Base-by-base conservation (phyloP, 2,329 filamentous ascomycete genomes). In the Fusarium duplospermum region DNA sequence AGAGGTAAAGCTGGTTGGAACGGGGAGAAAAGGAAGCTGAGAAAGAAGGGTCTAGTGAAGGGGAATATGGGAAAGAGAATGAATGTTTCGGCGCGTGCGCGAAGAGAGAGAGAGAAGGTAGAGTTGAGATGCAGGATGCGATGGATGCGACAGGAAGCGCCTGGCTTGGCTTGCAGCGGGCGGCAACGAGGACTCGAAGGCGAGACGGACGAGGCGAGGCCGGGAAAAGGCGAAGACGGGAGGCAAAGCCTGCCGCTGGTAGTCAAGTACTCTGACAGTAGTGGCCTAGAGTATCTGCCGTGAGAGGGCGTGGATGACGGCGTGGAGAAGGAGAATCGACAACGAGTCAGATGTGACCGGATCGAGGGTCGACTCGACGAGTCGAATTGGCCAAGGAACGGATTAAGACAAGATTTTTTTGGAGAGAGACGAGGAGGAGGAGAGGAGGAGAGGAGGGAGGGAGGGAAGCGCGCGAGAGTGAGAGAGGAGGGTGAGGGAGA, bases 321-420 rank as follows among this genome's bases (percentile, higher is more conserved):
- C 65, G 70, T 75, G 67, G 66, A 71, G 67, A 77, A 71, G n/a
- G 61, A 69, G 24, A 68, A 66, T 69, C 67, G 57, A 67, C 58
- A 59, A 68, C 76, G 75, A 76, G 74, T 70, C 74, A 71, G 67
- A 70, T 62, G 60, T 64, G 66, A 62, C 74, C 64, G 64, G 68
- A 74, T 75, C 66, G 66, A 73, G 62, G 69, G 54, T 71, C 69
- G 62, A 76, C 64, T 72, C 62, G 62, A 72, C 63, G 38, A 69
- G 67, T 72, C 63, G 67, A 71, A 71, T 73, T 67, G 69, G 62
- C 50, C 67, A 71, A 71, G 71, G 62, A 67, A 71, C 60, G 62
- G 66, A 68, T 70, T 62, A 52, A 71, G 66, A 68, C 60, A 74
- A 62, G 67, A 66, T 59, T 67, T 50, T 66, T 67, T 68, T 58